Conservation (phyloP, 2,329 filamentous ascomycete species). For the Dothideomycetes sp. region DNA sequence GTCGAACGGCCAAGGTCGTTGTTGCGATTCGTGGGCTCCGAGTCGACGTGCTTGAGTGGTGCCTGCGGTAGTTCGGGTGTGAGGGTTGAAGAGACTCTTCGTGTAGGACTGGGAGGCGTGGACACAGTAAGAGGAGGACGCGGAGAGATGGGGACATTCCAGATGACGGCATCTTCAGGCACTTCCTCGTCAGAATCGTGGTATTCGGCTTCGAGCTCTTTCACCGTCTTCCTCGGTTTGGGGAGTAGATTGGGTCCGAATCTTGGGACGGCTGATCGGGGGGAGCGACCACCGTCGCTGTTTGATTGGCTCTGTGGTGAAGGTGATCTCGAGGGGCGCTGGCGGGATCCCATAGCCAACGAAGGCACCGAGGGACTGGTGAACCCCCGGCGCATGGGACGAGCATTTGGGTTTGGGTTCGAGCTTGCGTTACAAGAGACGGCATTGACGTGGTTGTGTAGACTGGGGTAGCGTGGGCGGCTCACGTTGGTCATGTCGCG, state of each 20-base stretch:
- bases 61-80: conserved; percentile 5
- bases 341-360: conserved; percentile 15
- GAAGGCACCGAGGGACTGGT: conserved; percentile 27
- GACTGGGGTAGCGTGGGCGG: conserved; percentile 31
- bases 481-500: conserved; percentile 30
- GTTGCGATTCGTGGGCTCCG: too few relatives aligned
- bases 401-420: conserved; percentile 31
- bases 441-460: conserved; percentile 32
- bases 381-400: conserved; percentile 32
- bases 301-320: conserved; percentile 23
- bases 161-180: conserved; percentile 67
- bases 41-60: too few relatives aligned
- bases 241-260: conserved; percentile 16
- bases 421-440: conserved; percentile 27
- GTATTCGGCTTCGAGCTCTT: conserved; percentile 68
- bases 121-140: conserved; percentile 24
- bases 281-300: conserved; percentile 17
- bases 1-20: conserved; percentile 4
- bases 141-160: conserved; percentile 75
- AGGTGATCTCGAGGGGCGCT: conserved; percentile 23
- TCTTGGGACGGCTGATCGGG: conserved; percentile 16
- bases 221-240: conserved; percentile 58
- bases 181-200: conserved; percentile 68
- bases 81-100: conserved; percentile 21
- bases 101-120: conserved; percentile 25